These are phyloP conservation scores for Alternaria ethzedia DNA, from an alignment of 2,329 filamentous ascomycete species.

Conservation along the genomic window DNA sequence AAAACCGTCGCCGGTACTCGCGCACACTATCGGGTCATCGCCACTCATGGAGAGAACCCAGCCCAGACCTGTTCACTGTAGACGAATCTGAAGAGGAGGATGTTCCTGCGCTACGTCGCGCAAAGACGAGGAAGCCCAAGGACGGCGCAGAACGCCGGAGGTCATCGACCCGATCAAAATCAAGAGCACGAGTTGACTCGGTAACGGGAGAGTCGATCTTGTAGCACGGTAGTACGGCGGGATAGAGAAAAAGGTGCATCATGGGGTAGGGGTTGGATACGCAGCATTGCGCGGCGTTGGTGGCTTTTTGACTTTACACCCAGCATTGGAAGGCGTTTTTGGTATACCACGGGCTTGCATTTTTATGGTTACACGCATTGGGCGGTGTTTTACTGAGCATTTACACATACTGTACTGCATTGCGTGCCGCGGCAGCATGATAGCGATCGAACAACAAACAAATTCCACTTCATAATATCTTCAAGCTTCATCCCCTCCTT, in stretches of 20 bases:
- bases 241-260: background rate
- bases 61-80: slow-evolving; percentile 51
- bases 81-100: slow-evolving; percentile 50
- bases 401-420: slow-evolving; percentile 23
- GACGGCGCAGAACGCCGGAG: slow-evolving; percentile 45
- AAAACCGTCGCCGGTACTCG: slow-evolving; percentile 39
- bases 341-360: slow-evolving; percentile 17
- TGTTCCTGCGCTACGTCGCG: slow-evolving; percentile 26
- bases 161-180: slow-evolving; percentile 38
- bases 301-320: slow-evolving; percentile 11
- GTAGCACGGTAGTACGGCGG: slow-evolving; percentile 13
- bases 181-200: slow-evolving; percentile 32
- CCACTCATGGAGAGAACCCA: slow-evolving; percentile 52
- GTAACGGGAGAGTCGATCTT: slow-evolving; percentile 40
- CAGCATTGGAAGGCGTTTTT: slow-evolving; percentile 29
- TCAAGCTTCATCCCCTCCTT: background rate
- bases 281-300: slow-evolving; percentile 32
- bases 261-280: slow-evolving; percentile 1
- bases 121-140: slow-evolving; percentile 43
- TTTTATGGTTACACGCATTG: slow-evolving; percentile 27
- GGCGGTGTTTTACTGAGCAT: slow-evolving; percentile 39
- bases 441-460: slow-evolving; percentile 12
- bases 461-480: slow-evolving; percentile 9
- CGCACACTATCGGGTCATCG: slow-evolving; percentile 49
- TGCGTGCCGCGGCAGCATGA: slow-evolving; percentile 1